Evolutionary conservation across 108 stramenopile genomes (phyloP), one percentile per base, ranked within the genome.

Genomic region (Conticribra guillardii): DNA sequence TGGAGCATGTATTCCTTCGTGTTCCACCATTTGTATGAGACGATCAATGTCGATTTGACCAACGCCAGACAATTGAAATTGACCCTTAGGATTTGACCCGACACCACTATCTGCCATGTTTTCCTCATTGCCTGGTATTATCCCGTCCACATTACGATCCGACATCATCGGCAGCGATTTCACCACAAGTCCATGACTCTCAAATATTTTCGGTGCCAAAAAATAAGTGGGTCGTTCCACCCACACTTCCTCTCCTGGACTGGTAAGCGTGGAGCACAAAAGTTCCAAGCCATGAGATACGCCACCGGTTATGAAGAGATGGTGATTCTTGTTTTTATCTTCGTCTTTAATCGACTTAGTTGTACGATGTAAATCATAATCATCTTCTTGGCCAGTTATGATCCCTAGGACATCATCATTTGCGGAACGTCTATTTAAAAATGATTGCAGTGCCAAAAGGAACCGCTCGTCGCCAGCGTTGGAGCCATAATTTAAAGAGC

Each of bases 211-310:
- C 0, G 74, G 73, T 0, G 62, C 86, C 18, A 87, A 54, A 69
- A 87, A 90, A 70, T 90, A 90, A 15, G 86, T 85, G 2, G 89
- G 89, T 11, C 72, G 51, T 64, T 90, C 86, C 9, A 87, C 64
- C 77, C 75, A 69, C 2, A 90, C 85, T 28, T 84, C 81, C 63
- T 90, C 86, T 31, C 81, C 85, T 15, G 80, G 81, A 16, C 41
- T 37, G 0, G 85, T 83, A 21, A 66, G 74, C 21, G 82, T 71
- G 0, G 81, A 60, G 58, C 84, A 85, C 1, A 90, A 46, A 22
- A 90, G 55, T 31, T 90, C 89, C n/a, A 90, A 51, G 16, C 82
- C 86, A 72, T 90, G 89, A 2, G 80, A 82, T 9, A 87, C 89
- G 1, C 89, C 89, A 49, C 63, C 64, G 2, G 89, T 90, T 4